Evolutionary conservation across 345 rosid species (phyloP), one percentile per base, ranked within the genome.

Genomic region (Psidium guajava): DNA sequence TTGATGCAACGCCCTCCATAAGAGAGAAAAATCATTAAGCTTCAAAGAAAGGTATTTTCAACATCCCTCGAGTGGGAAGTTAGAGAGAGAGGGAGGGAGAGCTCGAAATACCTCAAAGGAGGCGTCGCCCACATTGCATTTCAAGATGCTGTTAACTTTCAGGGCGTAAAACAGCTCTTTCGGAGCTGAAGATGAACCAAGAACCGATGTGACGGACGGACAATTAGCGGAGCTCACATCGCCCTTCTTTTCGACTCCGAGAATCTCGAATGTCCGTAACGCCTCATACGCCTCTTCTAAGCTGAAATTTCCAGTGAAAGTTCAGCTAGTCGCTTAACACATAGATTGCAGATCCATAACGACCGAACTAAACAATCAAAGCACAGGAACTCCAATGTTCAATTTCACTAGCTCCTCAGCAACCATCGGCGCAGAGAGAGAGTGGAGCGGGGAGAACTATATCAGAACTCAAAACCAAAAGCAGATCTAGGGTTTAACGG

Each of bases 221-320:
- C 99, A 98, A 82, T 94, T 87, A 61, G 87, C 77, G 11, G 85
- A 86, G 69, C 90, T 90, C 14, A 92, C 81, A 84, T 94, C 94
- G 81, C 94, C 82, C 87, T 90, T 91, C 85, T 86, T 87, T 83
- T 91, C 92, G 54, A 95, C 86, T 82, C 93, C 98, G 82, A 98
- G 99, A 85, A 93, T 88, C 88, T 96, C 94, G 82, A 94, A 92
- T 82, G 97, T 91, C 88, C 94, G 92, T 52, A 98, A 88, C 52
- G 97, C 96, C 90, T 94, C 98, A 82, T 91, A 98, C 1, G 96
- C 88, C 89, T 94, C 98, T 85, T 94, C 95, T 64, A 96, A 85
- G 88, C 99, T 98, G 91, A 74, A 82, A 28, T 69, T 42, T 55
- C 22, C 75, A 52, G 28, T 13, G 42, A 52, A 57, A 16, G 28